These are phyloP conservation scores for Kodamaea anthophila DNA, from an alignment of 1,139 yeast genomes.

Conservation along the genomic window DNA sequence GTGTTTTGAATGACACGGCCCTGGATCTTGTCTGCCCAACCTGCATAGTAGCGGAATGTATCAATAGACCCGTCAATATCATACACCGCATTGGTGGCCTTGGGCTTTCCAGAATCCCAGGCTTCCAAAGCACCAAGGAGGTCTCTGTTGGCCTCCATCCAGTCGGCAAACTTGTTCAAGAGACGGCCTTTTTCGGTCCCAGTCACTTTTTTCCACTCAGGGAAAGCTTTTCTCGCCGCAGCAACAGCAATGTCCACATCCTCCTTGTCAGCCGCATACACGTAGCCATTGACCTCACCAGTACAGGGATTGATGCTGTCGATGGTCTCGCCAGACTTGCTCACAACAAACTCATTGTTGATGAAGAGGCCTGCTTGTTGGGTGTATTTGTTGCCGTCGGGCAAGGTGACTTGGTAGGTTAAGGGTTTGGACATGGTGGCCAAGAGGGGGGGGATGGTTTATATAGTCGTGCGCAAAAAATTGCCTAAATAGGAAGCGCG, in stretches of 20 bases:
- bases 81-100: conserved; percentile 40
- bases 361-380: conserved; percentile 80
- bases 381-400: conserved; percentile 48
- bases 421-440: conserved; percentile 28
- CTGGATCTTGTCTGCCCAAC: conserved; percentile 76
- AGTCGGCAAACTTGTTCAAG: conserved; percentile 54
- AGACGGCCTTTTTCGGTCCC: conserved; percentile 51
- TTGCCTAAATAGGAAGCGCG: too few relatives aligned
- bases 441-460: background rate
- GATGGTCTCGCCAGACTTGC: conserved; percentile 56
- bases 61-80: conserved; percentile 58
- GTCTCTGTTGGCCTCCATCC: conserved; percentile 52
- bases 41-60: conserved; percentile 67
- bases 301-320: conserved; percentile 64
- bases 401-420: conserved; percentile 42
- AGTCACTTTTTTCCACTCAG: conserved; percentile 43
- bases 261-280: conserved; percentile 57
- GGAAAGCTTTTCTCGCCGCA: conserved; percentile 67
- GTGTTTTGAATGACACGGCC: conserved; percentile 67
- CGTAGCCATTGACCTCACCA: conserved; percentile 58
- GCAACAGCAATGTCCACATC: conserved; percentile 77
- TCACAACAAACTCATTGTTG: conserved; percentile 68
- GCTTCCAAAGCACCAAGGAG: conserved; percentile 64
- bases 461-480: too few relatives aligned
- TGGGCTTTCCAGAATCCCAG: conserved; percentile 76